Conservation (phyloP, 106 monocot species). For the Ottelia alismoides region DNA sequence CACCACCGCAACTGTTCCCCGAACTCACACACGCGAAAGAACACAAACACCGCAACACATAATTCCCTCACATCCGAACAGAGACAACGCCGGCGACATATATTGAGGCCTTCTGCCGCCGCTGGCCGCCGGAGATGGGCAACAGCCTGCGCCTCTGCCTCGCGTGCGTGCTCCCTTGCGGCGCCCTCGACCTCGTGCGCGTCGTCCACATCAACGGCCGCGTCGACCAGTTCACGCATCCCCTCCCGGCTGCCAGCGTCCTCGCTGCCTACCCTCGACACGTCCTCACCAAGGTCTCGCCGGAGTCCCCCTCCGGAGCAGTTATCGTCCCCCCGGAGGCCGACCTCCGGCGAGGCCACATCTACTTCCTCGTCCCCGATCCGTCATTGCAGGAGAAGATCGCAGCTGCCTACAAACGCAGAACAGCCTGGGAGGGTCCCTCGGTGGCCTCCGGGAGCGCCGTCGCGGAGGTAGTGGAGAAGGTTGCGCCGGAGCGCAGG, state of each 20-base stretch:
- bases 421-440: no score
- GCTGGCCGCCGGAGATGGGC: constrained; percentile 32
- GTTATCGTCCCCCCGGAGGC: constrained; percentile 26
- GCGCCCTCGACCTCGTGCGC: constrained; percentile 46
- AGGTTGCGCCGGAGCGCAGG: no score
- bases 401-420: no score
- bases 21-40: no score
- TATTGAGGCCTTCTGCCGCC: no score
- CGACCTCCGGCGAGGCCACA: constrained; percentile 32
- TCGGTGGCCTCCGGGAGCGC: no score
- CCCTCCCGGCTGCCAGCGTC: constrained; percentile 31
- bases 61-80: no score
- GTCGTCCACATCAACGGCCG: constrained; percentile 49
- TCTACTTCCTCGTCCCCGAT: constrained; percentile 49
- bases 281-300: no score
- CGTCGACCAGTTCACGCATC: constrained; percentile 42
- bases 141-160: constrained; percentile 43
- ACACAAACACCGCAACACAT: no score
- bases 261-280: constrained; percentile 42
- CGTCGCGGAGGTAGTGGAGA: no score
- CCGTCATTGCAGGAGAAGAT: constrained; percentile 11
- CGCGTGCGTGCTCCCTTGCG: constrained; percentile 59
- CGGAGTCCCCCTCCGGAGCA: no score
- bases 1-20: no score
- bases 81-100: background rate